Evolutionary conservation across 2,329 filamentous ascomycete genomes (phyloP), one percentile per base, ranked within the genome.

Genomic region (Colletotrichum shisoi): DNA sequence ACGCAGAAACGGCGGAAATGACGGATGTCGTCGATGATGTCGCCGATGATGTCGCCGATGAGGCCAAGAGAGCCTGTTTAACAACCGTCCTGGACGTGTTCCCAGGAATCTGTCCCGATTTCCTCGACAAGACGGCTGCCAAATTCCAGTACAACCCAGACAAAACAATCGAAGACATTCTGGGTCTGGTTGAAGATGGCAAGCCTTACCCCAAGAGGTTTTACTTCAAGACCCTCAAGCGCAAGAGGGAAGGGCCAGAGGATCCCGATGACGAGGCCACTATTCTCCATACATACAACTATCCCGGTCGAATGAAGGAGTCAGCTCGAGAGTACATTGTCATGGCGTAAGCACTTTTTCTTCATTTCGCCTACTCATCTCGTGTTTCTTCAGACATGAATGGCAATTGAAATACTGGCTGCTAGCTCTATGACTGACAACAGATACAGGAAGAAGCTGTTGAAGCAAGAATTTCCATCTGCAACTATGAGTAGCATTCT

Each of bases 31-130:
- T 12, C 31, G 56, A 69, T 17, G 34, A 64, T n/a, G n/a, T n/a
- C n/a, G n/a, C n/a, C n/a, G n/a, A n/a, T n/a, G 56, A 69, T 17
- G 34, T 27, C n/a, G 46, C 15, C 31, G 56, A 69, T 17, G 34
- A 64, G 2, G 44, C 58, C 51, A 64, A 71, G 45, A 27, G 63
- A 24, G 63, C 66, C 6, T 80, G 76, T 70, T 73, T 72, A 37
- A 68, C 73, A 17, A 62, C 69, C 3, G 71, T 81, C 15, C 69
- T 77, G 9, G 52, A 63, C 4, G 54, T 83, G 9, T 83, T 85
- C 64, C 81, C 82, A 0, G 79, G 84, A 46, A 81, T 85, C 2
- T 83, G 80, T 64, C 75, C 72, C 0, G 67, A 77, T 0, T 80
- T 79, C 61, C 72, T 84, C 13, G 63, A 72, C 6, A 52, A 67